Base-by-base conservation (phyloP, 495 filamentous ascomycete species). In the Aspergillus incahuasiensis region DNA sequence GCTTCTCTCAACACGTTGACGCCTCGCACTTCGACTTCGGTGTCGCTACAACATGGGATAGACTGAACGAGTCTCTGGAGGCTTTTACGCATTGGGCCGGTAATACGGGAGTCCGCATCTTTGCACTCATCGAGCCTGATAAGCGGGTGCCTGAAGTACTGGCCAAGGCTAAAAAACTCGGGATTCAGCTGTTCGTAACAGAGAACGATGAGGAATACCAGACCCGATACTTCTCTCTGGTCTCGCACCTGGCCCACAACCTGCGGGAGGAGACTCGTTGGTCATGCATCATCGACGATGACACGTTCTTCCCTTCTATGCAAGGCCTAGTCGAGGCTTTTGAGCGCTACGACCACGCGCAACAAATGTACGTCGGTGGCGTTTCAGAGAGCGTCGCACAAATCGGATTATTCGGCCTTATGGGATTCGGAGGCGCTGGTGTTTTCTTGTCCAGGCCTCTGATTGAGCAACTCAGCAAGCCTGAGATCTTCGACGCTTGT, bases 261-360 rank as follows among this genome's bases (percentile, higher is more conserved):
- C 58, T 74, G n/a, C 73, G 73, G 8, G 68, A 74, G 1, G 51
- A 71, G 2, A 86, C 82, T 0, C 65, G 71, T 30, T 89, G 85
- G 84, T 72, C 78, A 12, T 80, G 73, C 46, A 72, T 89, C 30
- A 74, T 88, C 24, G 85, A 89, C 63, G 86, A 89, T 66, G 86
- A 89, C 63, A 88, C 86, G 5, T 86, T 86, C 60, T 83, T 85
- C 69, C 71, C 77, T 0, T 80, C 75, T 18, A 74, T 84, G 66
- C 53, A 66, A 12, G 66, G 67, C 13, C 64, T 86, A n/a, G 63
- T 81, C 5, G 54, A 71, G 2, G 77, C 71, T 24, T 65, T 86
- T 1, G 54, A 30, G 15, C 47, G 64, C 20, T 81, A 81, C 60
- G 74, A 84, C 50, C 63, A 77, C 41, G 67, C 62, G 1, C 63